A percentile compares a stretch with the other conserved stretches of the same genome.
phyloP scores from a whole-genome alignment of 1,284 basidiomycete species.

The Ceratobasidium sp. region DNA sequence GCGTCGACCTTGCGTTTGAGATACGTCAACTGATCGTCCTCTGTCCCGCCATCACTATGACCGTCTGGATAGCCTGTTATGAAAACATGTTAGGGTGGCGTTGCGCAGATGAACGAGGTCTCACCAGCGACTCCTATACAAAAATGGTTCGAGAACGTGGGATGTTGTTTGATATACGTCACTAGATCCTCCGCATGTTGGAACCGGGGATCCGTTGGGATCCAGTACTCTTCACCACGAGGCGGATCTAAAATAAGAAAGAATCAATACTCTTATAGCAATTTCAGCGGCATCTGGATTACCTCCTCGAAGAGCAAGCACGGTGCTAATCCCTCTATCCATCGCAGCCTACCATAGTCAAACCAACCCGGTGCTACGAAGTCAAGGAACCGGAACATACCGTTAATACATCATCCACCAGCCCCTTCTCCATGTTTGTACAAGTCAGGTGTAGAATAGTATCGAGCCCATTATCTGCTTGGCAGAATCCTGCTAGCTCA shows the following conservation, averaged over 20 bases:
- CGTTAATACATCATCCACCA: conserved; percentile 90
- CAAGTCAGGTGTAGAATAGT: conserved; percentile 99
- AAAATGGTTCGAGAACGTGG: conserved; percentile 77
- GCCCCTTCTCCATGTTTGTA: conserved; percentile 96
- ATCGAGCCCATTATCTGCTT: conserved; percentile 92
- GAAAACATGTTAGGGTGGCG: conserved; percentile 65
- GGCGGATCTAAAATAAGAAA: conserved; percentile 93
- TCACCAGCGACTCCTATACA: conserved; percentile 90
- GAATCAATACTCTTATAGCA: conserved; percentile 36
- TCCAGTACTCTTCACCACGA: conserved; percentile 89
- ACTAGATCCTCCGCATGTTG: conserved; percentile 93
- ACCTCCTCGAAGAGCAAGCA: conserved; percentile 91
- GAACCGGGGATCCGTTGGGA: conserved; percentile 90
- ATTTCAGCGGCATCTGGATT: background rate
- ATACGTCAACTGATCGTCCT: conserved; percentile 89
- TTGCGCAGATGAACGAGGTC: conserved; percentile 77
- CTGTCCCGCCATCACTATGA: conserved; percentile 61
- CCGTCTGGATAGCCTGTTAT: no score
- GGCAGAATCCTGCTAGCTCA: conserved; percentile 87
- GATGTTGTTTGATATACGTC: conserved; percentile 83
- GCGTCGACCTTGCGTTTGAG: conserved; percentile 91
- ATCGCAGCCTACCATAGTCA: conserved; percentile 75
- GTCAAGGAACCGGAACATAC: conserved; percentile 65
- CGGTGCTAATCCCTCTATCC: conserved; percentile 86
- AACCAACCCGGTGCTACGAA: conserved; percentile 3